These are phyloP conservation scores for Medakamo hakoo DNA, from an alignment of 139 green algal genomes.

Conservation along the genomic window DNA sequence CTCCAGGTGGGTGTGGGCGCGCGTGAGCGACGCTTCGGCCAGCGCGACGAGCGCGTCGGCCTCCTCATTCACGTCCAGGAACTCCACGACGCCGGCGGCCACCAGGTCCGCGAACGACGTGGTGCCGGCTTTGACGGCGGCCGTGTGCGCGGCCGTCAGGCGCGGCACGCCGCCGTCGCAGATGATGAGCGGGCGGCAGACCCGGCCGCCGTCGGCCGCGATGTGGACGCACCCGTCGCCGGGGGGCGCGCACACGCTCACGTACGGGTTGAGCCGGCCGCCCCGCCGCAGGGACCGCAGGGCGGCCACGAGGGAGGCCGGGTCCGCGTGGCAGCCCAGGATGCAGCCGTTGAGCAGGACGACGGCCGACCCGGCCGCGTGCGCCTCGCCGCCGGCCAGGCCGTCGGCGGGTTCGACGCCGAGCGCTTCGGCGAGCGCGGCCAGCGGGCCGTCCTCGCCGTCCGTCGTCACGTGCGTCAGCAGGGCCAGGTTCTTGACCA, in stretches of 20 bases:
- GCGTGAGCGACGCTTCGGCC: constrained; percentile 49
- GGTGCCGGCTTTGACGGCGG: constrained; percentile 26
- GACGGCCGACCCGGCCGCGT: constrained; percentile 34
- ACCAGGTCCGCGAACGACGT: constrained; percentile 74
- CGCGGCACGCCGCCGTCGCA: constrained; percentile 71
- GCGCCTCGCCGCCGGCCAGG: constrained; percentile 56
- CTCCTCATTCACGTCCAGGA: constrained; percentile 97
- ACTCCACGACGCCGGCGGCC: constrained; percentile 79
- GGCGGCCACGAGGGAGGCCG: constrained; percentile 29
- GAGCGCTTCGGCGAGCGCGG: constrained; percentile 40
- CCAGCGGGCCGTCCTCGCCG: constrained; percentile 49
- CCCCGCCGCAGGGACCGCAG: constrained; percentile 48
- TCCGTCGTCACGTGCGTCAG: constrained; percentile 98
- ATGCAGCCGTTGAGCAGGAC: constrained; percentile 93
- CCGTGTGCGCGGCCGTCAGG: constrained; percentile 60
- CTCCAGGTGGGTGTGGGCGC: constrained; percentile 83
- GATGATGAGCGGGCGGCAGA: constrained; percentile 96
- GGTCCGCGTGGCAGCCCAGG: constrained; percentile 54
- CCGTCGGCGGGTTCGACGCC: constrained; percentile 51
- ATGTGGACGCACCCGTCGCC: constrained; percentile 43
- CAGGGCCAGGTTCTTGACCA: constrained; percentile 98
- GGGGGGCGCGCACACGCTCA: constrained; percentile 67
- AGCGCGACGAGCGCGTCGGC: constrained; percentile 85
- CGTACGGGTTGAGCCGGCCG: constrained; percentile 71
- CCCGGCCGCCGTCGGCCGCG: constrained; percentile 71